Conservation (phyloP, 441 rosid genomes). For the Macaranga tanarius region DNA sequence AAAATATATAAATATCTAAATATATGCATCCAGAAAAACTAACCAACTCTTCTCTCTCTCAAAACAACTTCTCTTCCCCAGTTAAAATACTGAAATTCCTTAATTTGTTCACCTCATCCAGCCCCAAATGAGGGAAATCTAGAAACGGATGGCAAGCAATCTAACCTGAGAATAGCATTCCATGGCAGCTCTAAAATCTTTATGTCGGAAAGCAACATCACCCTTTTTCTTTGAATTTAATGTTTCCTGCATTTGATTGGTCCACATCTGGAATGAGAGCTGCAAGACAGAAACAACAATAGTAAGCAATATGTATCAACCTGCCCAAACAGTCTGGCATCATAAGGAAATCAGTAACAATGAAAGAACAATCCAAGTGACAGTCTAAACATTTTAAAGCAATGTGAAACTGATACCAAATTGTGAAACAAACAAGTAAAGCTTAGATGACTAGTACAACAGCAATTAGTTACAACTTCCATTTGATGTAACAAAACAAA, state of each 20-base stretch:
- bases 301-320: background rate
- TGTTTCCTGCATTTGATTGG: slow-evolving; percentile 84
- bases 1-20: background rate
- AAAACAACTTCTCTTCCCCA: background rate
- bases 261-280: slow-evolving; percentile 94
- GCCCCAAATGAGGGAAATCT: background rate
- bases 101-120: background rate
- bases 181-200: slow-evolving; percentile 64
- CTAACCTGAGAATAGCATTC: slow-evolving; percentile 75
- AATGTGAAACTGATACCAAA: background rate
- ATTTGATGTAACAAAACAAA: slow-evolving; percentile 24
- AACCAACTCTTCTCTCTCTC: background rate
- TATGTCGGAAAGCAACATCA: slow-evolving; percentile 72
- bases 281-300: slow-evolving; percentile 35
- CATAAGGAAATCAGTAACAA: background rate
- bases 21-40: background rate
- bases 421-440: slow-evolving; percentile 7
- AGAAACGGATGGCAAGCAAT: slow-evolving; percentile 16
- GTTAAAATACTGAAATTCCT: background rate
- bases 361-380: background rate
- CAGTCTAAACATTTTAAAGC: background rate
- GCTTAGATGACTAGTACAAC: slow-evolving; percentile 1
- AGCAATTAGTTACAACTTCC: slow-evolving; percentile 1
- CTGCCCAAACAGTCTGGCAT: background rate
- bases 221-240: slow-evolving; percentile 81